phyloP scores from a whole-genome alignment of 192 early-diverging fungal genomes.

The Pecoramyces ruminantium region DNA sequence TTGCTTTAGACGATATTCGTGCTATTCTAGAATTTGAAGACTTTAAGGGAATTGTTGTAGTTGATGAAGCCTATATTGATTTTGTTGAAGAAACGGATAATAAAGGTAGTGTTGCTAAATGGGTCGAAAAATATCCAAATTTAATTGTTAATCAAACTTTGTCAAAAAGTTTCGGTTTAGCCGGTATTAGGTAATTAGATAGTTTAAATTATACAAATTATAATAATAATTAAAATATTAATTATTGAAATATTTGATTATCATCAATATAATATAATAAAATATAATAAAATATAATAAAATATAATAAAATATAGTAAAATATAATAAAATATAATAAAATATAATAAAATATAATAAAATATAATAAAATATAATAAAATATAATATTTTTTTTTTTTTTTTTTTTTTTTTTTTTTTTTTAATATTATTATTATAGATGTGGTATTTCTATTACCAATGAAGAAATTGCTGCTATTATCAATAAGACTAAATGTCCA shows the following conservation, averaged over 20 bases:
- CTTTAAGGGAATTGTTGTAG: conserved; percentile 75
- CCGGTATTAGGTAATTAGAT: conserved; percentile 77
- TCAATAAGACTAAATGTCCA: conserved; percentile 98
- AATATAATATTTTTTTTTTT: too few species aligned
- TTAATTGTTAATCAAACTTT: conserved; percentile 94
- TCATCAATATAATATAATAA: too few species aligned
- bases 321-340: too few species aligned
- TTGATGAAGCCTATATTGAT: conserved; percentile 98
- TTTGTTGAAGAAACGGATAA: conserved; percentile 49
- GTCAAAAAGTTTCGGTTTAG: conserved; percentile 95
- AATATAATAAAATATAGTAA: too few species aligned
- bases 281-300: too few species aligned
- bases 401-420: too few species aligned
- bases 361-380: too few species aligned
- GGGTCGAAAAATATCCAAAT: conserved; percentile 75
- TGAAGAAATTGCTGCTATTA: conserved; percentile 59
- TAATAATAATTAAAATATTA: too few species aligned
- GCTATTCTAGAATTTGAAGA: conserved; percentile 44
- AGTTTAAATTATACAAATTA: too few species aligned
- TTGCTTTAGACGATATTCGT: conserved; percentile 49
- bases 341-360: too few species aligned
- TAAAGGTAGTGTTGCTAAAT: conserved; percentile 52
- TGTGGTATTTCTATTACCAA: conserved; percentile 71
- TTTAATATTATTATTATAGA: too few species aligned
- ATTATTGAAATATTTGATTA: too few species aligned